A percentile compares a stretch with the other conserved stretches of the same genome.
Conservation (phyloP, 2,329 filamentous ascomycete genomes). For the Microcyclospora pomicola region DNA sequence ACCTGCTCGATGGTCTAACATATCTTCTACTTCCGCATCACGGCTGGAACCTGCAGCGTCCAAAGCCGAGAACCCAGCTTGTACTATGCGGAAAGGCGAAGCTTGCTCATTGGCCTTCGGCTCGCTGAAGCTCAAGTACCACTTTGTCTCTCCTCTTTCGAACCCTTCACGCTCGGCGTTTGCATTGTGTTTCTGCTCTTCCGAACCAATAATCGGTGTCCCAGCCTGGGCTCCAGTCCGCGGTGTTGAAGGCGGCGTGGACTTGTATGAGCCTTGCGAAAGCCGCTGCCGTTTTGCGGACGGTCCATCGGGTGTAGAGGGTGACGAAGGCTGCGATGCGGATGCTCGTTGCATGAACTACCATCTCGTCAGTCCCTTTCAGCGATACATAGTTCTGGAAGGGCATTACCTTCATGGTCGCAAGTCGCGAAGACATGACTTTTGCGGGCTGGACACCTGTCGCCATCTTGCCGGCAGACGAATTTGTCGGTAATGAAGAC, state of each 20-base stretch:
- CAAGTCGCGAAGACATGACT: conserved; percentile 70
- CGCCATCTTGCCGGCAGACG: neutral
- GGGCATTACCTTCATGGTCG: conserved; percentile 63
- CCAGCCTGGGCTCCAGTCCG: conserved; percentile 43
- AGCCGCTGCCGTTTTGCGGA: conserved; percentile 51
- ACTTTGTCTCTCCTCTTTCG: conserved; percentile 56
- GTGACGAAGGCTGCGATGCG: conserved; percentile 38
- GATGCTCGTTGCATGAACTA: conserved; percentile 85
- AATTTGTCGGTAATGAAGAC: too few relatives aligned
- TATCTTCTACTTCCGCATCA: conserved; percentile 11
- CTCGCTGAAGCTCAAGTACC: conserved; percentile 51
- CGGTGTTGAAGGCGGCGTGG: conserved; percentile 24
- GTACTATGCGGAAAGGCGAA: conserved; percentile 42
- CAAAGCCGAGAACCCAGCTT: conserved; percentile 43
- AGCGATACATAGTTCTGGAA: neutral
- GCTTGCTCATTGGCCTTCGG: conserved; percentile 22
- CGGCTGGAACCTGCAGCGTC: conserved; percentile 21
- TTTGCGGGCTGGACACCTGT: conserved; percentile 28
- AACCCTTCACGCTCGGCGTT: conserved; percentile 46
- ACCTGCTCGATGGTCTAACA: conserved; percentile 24
- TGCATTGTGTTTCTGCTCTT: conserved; percentile 50
- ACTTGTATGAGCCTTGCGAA: conserved; percentile 26
- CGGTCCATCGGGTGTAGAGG: conserved; percentile 34
- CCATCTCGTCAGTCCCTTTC: conserved; percentile 6
- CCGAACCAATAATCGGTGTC: conserved; percentile 49